Evolutionary conservation across 2,329 filamentous ascomycete species (phyloP), one percentile per base, ranked within the genome.

Genomic region (Colletotrichum lupini): DNA sequence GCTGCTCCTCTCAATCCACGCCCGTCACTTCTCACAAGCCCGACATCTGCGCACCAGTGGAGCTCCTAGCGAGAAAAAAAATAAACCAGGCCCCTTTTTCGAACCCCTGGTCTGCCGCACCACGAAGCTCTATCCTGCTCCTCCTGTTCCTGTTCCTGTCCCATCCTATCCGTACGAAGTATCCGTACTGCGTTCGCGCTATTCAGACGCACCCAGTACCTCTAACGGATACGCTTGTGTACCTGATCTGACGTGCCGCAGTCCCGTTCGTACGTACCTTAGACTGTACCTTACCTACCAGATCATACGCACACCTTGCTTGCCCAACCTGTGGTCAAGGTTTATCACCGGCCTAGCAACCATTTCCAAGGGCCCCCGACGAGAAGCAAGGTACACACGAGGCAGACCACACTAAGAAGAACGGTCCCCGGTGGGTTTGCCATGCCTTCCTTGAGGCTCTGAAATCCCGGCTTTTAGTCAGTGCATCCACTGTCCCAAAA

Each of bases 391-490:
- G 30, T 64, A 55, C 49, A n/a, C 61, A 65, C 62, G 32, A 65
- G 62, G 62, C 24, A 28, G 52, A 9, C 52, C 70, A 68, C 70
- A 57, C 70, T 70, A 73, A 60, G 59, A 73, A 60, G 59, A 65
- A 55, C 70, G 60, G 46, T 42, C 35, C 71, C 24, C 8, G 28
- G 71, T 73, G 71, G 71, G 67, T 73, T 73, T 73, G 49, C 71
- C 71, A 72, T 74, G 72, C 58, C 62, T 63, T 72, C 68, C 62
- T 63, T 60, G 72, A 74, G 68, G 68, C 68, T 74, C 68, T 63
- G 58, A 42, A 64, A 63, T 74, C 68, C 72, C 63, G 68, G 59
- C 72, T 67, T 66, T 73, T 72, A 74, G 72, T 74, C 72, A 72
- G 62, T 72, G 68, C 68, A 74, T 72, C 72, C 68, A 74, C 68